Conservation (phyloP, 257 asterid genomes). For the Haberlea rhodopensis region DNA sequence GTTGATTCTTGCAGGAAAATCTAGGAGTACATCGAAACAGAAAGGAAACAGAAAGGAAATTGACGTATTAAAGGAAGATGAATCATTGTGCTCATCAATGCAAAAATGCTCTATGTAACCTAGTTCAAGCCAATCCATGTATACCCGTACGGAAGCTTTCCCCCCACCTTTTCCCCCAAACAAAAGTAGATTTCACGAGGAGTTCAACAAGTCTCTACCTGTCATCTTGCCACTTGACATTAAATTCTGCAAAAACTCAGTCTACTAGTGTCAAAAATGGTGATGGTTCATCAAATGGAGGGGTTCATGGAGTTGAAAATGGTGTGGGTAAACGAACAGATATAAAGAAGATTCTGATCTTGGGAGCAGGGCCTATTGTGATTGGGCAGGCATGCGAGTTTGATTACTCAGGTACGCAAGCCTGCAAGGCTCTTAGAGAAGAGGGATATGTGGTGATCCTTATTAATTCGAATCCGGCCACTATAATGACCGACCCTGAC, state of each 20-base stretch:
- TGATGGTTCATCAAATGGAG: slow-evolving; percentile 29
- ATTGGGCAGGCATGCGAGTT: slow-evolving; percentile 98
- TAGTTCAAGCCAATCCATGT: slow-evolving; percentile 34
- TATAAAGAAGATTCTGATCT: slow-evolving; percentile 81
- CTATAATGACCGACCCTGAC: slow-evolving; percentile 96
- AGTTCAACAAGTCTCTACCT: slow-evolving; percentile 20
- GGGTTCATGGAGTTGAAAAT: slow-evolving; percentile 26
- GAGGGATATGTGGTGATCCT: slow-evolving; percentile 94
- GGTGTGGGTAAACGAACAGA: slow-evolving; percentile 70
- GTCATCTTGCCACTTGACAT: slow-evolving; percentile 35
- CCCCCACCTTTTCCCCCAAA: slow-evolving; percentile 31
- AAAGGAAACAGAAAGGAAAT: slow-evolving; percentile 17
- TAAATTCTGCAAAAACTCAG: slow-evolving; percentile 38
- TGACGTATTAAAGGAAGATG: slow-evolving; percentile 32
- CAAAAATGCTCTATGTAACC: slow-evolving; percentile 37
- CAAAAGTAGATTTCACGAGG: slow-evolving; percentile 20
- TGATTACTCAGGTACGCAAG: slow-evolving; percentile 97
- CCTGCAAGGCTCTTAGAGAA: slow-evolving; percentile 94
- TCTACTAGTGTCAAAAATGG: slow-evolving; percentile 28
- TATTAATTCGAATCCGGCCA: slow-evolving; percentile 94
- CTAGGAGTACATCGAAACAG: not conserved
- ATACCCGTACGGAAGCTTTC: slow-evolving; percentile 34
- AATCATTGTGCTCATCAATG: slow-evolving; percentile 41
- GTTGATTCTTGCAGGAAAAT: not conserved
- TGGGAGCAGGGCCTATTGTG: slow-evolving; percentile 98